Evolutionary conservation across 108 stramenopile species (phyloP).

Genomic region (Cylindrotheca closterium): DNA sequence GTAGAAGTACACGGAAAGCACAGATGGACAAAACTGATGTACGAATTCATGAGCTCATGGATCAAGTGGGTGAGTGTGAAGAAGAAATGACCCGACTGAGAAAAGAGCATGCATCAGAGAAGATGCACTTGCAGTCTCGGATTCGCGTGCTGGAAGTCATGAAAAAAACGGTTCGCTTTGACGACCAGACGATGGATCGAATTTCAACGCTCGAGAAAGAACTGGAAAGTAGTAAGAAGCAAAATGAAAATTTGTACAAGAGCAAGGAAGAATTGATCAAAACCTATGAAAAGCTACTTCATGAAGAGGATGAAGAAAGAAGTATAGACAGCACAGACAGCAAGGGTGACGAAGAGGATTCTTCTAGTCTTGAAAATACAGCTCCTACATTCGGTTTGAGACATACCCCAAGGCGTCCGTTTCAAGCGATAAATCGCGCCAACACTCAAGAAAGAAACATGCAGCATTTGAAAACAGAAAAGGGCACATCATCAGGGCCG

Average conservation of each 20-base stretch:
- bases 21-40: constrained; percentile 43
- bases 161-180: not conserved
- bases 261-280: constrained; percentile 3
- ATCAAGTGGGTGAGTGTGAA: constrained; percentile 81
- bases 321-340: too few relatives aligned
- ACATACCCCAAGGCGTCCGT: too few relatives aligned
- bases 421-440: too few relatives aligned
- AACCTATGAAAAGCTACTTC: constrained; percentile 4
- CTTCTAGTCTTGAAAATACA: too few relatives aligned
- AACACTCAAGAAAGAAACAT: too few relatives aligned
- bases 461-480: too few relatives aligned
- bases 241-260: not conserved
- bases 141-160: constrained; percentile 34
- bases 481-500: too few relatives aligned
- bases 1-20: constrained; percentile 37
- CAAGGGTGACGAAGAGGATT: not conserved
- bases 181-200: not conserved
- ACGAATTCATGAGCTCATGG: constrained; percentile 61
- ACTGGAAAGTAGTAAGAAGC: not conserved
- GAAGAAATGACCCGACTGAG: constrained; percentile 82
- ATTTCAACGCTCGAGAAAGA: constrained; percentile 1
- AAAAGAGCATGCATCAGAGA: constrained; percentile 48
- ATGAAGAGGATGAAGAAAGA: not conserved
- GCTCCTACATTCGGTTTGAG: too few relatives aligned
- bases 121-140: constrained; percentile 30